These are phyloP conservation scores for Cephaloascus fragrans DNA, from an alignment of 805 yeast genomes.

Conservation along the genomic window DNA sequence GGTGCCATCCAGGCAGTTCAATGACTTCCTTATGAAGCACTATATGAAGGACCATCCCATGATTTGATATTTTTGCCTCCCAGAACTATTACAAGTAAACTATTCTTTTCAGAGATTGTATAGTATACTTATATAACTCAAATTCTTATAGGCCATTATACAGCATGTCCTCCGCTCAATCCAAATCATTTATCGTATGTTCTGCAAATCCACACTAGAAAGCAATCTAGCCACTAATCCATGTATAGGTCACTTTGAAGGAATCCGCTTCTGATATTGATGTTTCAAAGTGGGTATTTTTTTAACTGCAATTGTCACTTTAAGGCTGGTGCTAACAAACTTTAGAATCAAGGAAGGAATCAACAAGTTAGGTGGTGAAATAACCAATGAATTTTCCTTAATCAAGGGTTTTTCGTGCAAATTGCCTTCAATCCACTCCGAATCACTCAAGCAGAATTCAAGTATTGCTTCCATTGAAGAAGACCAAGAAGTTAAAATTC, in stretches of 20 bases:
- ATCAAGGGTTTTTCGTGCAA: constrained; percentile 60
- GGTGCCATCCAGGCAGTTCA: too few relatives aligned
- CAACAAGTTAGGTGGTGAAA: constrained; percentile 45
- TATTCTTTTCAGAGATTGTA: too few relatives aligned
- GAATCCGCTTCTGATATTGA: background rate
- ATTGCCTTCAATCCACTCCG: constrained; percentile 44
- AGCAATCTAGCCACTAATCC: background rate
- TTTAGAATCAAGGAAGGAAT: constrained; percentile 34
- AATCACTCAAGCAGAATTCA: constrained; percentile 35
- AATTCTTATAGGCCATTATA: too few relatives aligned
- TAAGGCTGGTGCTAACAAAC: too few relatives aligned
- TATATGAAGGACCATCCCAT: too few relatives aligned
- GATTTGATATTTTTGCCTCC: too few relatives aligned
- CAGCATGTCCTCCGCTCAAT: background rate
- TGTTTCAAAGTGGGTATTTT: background rate
- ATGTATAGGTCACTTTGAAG: background rate
- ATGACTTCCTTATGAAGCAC: too few relatives aligned
- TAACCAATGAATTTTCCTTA: constrained; percentile 50
- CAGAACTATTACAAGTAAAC: too few relatives aligned
- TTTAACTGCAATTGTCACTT: too few relatives aligned
- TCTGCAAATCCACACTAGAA: background rate
- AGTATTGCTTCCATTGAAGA: constrained; percentile 55
- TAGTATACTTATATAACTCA: too few relatives aligned
- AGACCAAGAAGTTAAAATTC: constrained; percentile 53
- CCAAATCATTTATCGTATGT: background rate